phyloP scores from a whole-genome alignment of 768 basidiomycete genomes.

The Kwoniella dejecticola region DNA sequence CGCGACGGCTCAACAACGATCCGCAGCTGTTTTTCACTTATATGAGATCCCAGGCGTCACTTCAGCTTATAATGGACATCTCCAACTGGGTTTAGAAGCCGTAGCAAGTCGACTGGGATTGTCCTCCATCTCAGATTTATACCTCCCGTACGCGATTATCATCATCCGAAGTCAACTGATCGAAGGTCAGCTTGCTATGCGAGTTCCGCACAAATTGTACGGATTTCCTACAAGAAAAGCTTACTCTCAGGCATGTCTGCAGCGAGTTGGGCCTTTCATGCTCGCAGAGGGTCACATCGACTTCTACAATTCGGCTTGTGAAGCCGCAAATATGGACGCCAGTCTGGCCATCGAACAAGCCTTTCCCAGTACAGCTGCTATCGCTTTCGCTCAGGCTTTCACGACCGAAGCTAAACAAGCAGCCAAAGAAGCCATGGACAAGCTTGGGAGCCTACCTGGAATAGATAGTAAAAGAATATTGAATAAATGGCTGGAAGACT shows the following conservation, averaged over 20 bases:
- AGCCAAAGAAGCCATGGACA: not conserved
- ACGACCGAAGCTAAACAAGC: not conserved
- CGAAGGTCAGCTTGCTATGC: slow-evolving; percentile 55
- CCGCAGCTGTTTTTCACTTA: slow-evolving; percentile 84
- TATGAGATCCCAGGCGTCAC: slow-evolving; percentile 66
- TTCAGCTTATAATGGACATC: slow-evolving; percentile 53
- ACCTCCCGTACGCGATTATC: slow-evolving; percentile 74
- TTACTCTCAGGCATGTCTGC: slow-evolving; percentile 70
- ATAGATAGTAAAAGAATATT: not conserved
- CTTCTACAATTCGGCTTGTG: slow-evolving; percentile 67
- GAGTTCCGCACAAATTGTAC: slow-evolving; percentile 70
- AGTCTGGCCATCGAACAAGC: slow-evolving; percentile 4
- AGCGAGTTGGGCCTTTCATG: slow-evolving; percentile 68
- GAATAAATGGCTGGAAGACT: not conserved
- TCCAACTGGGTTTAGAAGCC: slow-evolving; percentile 59
- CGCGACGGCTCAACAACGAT: slow-evolving; percentile 71
- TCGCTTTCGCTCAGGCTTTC: slow-evolving; percentile 14
- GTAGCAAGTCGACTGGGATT: slow-evolving; percentile 73
- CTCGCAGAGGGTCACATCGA: slow-evolving; percentile 51
- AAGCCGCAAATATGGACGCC: slow-evolving; percentile 28
- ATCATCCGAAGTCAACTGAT: slow-evolving; percentile 63
- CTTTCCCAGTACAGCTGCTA: slow-evolving; percentile 19
- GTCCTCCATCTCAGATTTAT: slow-evolving; percentile 64
- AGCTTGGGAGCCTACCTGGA: not conserved
- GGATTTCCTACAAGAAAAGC: slow-evolving; percentile 72